phyloP scores from a whole-genome alignment of 768 basidiomycete species.

The Mycena leptocephala region DNA sequence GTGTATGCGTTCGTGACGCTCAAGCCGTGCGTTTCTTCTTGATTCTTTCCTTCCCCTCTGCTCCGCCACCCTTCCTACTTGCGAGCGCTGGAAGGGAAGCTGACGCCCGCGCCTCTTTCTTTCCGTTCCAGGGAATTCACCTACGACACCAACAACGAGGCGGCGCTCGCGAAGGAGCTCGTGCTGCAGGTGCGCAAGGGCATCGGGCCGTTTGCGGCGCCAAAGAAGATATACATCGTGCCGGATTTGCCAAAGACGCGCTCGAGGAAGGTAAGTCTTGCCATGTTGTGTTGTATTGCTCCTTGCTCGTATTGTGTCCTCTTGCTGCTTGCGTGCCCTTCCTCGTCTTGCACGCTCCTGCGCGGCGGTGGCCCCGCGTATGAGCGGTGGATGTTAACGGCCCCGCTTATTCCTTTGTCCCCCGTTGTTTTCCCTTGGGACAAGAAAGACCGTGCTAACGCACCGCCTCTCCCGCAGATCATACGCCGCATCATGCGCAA shows the following conservation, averaged over 20 bases:
- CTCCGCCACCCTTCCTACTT: no score
- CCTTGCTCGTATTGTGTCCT: background rate
- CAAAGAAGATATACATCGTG: conserved; percentile 92
- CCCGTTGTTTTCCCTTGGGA: no score
- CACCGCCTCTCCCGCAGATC: conserved; percentile 63
- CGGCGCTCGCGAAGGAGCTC: conserved; percentile 86
- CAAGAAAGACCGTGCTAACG: no score
- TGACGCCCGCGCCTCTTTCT: background rate
- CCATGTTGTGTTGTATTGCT: conserved; percentile 1
- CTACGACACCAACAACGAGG: conserved; percentile 75
- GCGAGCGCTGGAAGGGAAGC: no score
- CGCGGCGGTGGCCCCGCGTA: no score
- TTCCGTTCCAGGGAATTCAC: conserved; percentile 77
- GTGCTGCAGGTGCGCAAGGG: conserved; percentile 96
- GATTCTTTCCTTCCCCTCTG: background rate
- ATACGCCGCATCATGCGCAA: conserved; percentile 96
- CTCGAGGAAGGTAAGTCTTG: conserved; percentile 84
- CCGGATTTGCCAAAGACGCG: conserved; percentile 93
- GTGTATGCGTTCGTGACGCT: conserved; percentile 96
- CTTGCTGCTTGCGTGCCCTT: background rate
- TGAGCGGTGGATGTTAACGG: no score
- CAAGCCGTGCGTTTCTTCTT: conserved; percentile 80
- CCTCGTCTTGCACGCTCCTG: no score
- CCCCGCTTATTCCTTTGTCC: no score
- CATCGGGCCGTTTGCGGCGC: conserved; percentile 97